Conservation (phyloP, 495 filamentous ascomycete genomes). For the Xylaria telfairii region DNA sequence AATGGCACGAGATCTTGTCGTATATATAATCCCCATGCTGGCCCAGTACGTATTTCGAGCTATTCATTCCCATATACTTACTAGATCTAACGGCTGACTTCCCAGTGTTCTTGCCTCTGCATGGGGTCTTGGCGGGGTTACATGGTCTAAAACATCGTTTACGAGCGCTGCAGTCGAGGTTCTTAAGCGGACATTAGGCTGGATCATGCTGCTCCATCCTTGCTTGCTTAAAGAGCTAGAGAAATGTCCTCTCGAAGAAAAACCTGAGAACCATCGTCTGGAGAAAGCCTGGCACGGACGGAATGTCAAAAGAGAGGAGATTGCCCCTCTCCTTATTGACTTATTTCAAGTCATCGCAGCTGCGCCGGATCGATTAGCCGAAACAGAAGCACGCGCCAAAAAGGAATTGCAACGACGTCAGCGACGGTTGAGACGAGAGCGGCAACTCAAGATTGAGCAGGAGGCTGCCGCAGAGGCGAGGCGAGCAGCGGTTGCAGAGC, state of each 20-base stretch:
- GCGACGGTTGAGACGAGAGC: constrained; percentile 7
- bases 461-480: constrained; percentile 23
- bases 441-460: constrained; percentile 24
- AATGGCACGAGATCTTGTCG: constrained; percentile 25
- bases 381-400: constrained; percentile 24
- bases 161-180: constrained; percentile 32
- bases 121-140: constrained; percentile 32
- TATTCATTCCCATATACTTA: background rate
- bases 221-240: constrained; percentile 24
- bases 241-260: background rate
- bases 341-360: constrained; percentile 21
- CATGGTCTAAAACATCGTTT: constrained; percentile 25
- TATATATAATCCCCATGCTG: constrained; percentile 35
- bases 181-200: constrained; percentile 29
- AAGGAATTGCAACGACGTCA: constrained; percentile 25
- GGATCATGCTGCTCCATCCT: constrained; percentile 31
- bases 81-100: background rate
- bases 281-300: background rate
- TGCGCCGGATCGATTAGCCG: constrained; percentile 21
- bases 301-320: constrained; percentile 26
- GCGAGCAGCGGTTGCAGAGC: constrained; percentile 26
- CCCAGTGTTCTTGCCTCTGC: constrained; percentile 26
- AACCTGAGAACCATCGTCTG: background rate
- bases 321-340: constrained; percentile 23
- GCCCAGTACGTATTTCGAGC: constrained; percentile 22